phyloP scores from a whole-genome alignment of 2,329 filamentous ascomycete species.

The Nemania abortiva region DNA sequence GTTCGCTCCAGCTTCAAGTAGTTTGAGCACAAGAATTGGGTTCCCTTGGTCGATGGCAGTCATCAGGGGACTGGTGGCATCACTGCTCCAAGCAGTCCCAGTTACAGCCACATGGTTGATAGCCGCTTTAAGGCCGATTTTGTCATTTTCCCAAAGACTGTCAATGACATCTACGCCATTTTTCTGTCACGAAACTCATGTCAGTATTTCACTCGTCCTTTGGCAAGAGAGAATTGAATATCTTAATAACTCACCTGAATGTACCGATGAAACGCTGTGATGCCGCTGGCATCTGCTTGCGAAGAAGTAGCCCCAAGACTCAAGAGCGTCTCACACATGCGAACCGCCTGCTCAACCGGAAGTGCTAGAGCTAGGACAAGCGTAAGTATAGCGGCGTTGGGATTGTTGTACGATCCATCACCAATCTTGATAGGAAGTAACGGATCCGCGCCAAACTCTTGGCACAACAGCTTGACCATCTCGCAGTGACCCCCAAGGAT shows the following conservation, averaged over 20 bases:
- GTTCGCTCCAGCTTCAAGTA: constrained; percentile 73
- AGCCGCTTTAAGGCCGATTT: constrained; percentile 69
- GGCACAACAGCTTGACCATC: constrained; percentile 76
- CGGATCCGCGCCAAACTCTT: constrained; percentile 81
- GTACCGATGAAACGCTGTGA: constrained; percentile 75
- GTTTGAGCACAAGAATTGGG: constrained; percentile 64
- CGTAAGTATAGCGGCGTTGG: constrained; percentile 73
- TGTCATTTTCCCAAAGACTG: constrained; percentile 66
- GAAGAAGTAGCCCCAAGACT: constrained; percentile 77
- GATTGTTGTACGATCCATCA: constrained; percentile 59
- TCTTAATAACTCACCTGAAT: constrained; percentile 54
- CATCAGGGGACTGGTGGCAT: constrained; percentile 64
- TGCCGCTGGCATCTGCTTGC: constrained; percentile 75
- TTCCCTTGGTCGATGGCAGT: constrained; percentile 69
- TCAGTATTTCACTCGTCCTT: background rate
- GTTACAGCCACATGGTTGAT: constrained; percentile 72
- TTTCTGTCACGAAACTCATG: constrained; percentile 40
- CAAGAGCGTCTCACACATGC: constrained; percentile 74
- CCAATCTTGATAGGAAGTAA: constrained; percentile 79
- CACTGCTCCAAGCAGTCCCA: constrained; percentile 51
- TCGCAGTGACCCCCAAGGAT: constrained; percentile 78
- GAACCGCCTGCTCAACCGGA: constrained; percentile 70
- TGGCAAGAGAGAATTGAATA: background rate
- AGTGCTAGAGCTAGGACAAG: constrained; percentile 76
- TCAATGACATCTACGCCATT: constrained; percentile 63